Evolutionary conservation across 2,329 filamentous ascomycete genomes (phyloP), one percentile per base, ranked within the genome.

Genomic region (Pseudocercospora cruenta): DNA sequence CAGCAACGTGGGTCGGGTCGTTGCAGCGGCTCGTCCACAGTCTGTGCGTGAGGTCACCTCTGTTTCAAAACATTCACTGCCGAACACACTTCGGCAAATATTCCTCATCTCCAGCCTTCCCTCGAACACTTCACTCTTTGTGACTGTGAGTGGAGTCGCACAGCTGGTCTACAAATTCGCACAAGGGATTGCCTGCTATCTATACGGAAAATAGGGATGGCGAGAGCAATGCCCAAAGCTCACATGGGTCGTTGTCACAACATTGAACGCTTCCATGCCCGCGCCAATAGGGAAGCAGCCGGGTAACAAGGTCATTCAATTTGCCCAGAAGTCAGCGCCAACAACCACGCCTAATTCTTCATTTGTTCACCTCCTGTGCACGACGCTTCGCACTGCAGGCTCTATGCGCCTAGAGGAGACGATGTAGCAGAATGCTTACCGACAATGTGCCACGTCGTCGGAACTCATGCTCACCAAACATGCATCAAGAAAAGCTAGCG

Each of bases 371-470:
- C 51, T 54, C 51, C 51, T 54, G 21, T 26, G 24, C 51, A 54
- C 24, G 21, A 54, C 51, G 10, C 51, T 28, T 28, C 51, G 51
- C 4, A 24, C 14, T 54, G 51, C 51, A 54, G 51, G 7, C 49
- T 28, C 12, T 22, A 33, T 55, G 51, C 51, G 26, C 51, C 51
- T 33, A 55, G 51, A 33, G 51, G 16, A 55, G 22, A 31, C 22
- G 51, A 24, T 31, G 22, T 12, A 33, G 22, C 51, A 26, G 12
- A 31, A 26, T n/a, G 24, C 51, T 28, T 26, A 55, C 51, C 51
- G 51, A 55, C 51, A 55, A 19, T 55, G 51, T 55, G 51, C 51
- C 51, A 55, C 51, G 51, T 55, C 51, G 51, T 55, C 51, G 51
- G 26, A 26, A 16, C n/a, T 43, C 16, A 43, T 43, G 51, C 51